Evolutionary conservation across 768 basidiomycete genomes (phyloP), one percentile per base, ranked within the genome.

Genomic region (Exidia glandulosa): DNA sequence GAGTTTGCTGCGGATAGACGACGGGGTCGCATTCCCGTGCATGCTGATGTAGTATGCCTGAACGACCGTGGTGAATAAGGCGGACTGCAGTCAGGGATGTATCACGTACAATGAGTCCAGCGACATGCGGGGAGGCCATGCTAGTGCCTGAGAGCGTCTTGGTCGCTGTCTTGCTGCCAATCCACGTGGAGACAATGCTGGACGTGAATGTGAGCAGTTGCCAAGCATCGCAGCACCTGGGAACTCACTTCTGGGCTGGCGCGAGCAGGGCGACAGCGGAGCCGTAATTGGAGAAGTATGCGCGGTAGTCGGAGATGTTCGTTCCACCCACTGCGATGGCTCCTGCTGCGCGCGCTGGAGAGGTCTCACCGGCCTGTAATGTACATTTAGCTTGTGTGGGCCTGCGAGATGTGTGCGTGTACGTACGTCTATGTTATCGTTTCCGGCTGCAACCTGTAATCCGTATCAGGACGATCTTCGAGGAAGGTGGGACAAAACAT

Each of bases 71-170:
- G 41, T 45, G 41, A 45, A 23, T 37, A 14, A 1, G 9, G 19
- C 41, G 6, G 1, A 19, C 19, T 6, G 19, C 19, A 19, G 9
- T 45, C 5, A 10, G 0, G 2, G 19, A 6, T 45, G n/a, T 23
- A 19, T 6, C 19, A 19, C 41, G 16, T 29, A 31, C 59, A 37
- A 41, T 32, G 6, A 60, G 33, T 0, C 59, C 59, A 19, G 59
- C 50, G 27, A 56, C 54, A 30, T 56, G 32, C 3, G 59, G 59
- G 1, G 54, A 32, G 2, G 59, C 59, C 59, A 75, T 75, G n/a
- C 68, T 70, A 19, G 71, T 72, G 30, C 71, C 71, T 3, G 70
- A 71, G 65, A 75, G 74, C 58, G 69, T 73, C 70, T 75, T 75
- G 65, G 71, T 67, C 33, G 32, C 36, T 10, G 14, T 45, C 3